phyloP scores from a whole-genome alignment of 1,139 yeast species.

The Kurtzmaniella quercitrusa region DNA sequence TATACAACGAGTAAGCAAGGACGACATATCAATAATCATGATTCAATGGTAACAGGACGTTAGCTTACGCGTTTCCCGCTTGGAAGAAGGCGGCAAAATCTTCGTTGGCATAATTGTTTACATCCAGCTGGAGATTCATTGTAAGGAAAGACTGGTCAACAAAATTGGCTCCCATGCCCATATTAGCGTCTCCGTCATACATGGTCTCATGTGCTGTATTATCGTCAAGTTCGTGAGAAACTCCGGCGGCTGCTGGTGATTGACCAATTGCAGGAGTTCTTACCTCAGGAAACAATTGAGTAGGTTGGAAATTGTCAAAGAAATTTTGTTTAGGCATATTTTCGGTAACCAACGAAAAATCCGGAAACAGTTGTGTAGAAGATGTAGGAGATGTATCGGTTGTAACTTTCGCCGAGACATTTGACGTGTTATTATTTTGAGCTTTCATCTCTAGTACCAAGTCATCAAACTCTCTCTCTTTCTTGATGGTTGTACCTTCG shows the following conservation, averaged over 20 bases:
- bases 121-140: constrained; percentile 43
- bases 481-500: constrained; percentile 4
- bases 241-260: constrained; percentile 21
- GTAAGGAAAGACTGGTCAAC: constrained; percentile 42
- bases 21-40: background rate
- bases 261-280: constrained; percentile 32
- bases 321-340: constrained; percentile 38
- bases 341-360: constrained; percentile 46
- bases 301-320: constrained; percentile 46
- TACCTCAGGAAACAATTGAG: constrained; percentile 44
- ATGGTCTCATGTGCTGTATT: background rate
- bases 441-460: constrained; percentile 24
- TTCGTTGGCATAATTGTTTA: constrained; percentile 28
- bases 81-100: constrained; percentile 22
- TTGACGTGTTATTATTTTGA: constrained; percentile 4
- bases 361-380: constrained; percentile 42
- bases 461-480: constrained; percentile 24
- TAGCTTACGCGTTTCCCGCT: background rate
- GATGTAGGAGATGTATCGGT: constrained; percentile 36
- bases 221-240: background rate
- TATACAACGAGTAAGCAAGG: too few species aligned
- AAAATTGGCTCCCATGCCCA: constrained; percentile 21
- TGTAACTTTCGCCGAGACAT: constrained; percentile 2
- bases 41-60: background rate
- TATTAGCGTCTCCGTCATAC: constrained; percentile 3